Evolutionary conservation across 1,284 basidiomycete species (phyloP).

Genomic region (Cryptococcus sp.): DNA sequence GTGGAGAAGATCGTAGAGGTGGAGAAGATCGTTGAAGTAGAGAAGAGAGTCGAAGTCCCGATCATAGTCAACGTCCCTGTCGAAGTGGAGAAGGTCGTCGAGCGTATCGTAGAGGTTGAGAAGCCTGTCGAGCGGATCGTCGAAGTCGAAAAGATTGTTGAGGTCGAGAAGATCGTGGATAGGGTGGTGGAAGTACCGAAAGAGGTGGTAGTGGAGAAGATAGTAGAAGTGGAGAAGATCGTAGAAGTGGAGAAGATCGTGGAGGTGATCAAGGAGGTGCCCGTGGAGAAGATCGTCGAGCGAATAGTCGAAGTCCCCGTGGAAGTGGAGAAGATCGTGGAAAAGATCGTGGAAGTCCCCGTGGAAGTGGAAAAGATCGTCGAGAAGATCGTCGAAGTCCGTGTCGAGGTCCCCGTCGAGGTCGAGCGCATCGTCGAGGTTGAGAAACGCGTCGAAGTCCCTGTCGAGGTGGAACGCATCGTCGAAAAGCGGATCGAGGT

Average conservation of each 20-base stretch:
- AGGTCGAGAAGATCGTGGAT: conserved; percentile 39
- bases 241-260: conserved; percentile 44
- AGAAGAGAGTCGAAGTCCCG: conserved; percentile 24
- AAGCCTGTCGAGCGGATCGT: conserved; percentile 31
- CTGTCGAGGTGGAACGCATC: conserved; percentile 38
- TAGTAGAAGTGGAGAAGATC: conserved; percentile 42
- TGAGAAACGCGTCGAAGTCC: conserved; percentile 41
- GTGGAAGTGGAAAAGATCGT: conserved; percentile 39
- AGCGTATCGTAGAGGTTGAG: conserved; percentile 29
- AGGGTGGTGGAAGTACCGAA: conserved; percentile 28
- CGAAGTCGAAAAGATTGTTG: conserved; percentile 33
- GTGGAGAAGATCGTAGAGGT: conserved; percentile 34
- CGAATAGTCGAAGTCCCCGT: conserved; percentile 37
- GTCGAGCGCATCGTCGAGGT: conserved; percentile 42
- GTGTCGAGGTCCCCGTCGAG: conserved; percentile 32
- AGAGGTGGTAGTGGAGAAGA: conserved; percentile 36
- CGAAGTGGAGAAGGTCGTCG: conserved; percentile 41
- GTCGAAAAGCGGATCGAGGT: conserved; percentile 31
- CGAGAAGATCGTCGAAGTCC: conserved; percentile 38
- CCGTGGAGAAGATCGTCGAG: conserved; percentile 43
- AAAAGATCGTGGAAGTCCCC: conserved; percentile 40
- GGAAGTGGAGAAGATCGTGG: conserved; percentile 41
- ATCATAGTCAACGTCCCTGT: conserved; percentile 30
- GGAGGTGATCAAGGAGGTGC: conserved; percentile 40
- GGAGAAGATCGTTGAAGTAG: conserved; percentile 25